Evolutionary conservation across 2,329 filamentous ascomycete species (phyloP), one percentile per base, ranked within the genome.

Genomic region (Fusarium incarnatum): DNA sequence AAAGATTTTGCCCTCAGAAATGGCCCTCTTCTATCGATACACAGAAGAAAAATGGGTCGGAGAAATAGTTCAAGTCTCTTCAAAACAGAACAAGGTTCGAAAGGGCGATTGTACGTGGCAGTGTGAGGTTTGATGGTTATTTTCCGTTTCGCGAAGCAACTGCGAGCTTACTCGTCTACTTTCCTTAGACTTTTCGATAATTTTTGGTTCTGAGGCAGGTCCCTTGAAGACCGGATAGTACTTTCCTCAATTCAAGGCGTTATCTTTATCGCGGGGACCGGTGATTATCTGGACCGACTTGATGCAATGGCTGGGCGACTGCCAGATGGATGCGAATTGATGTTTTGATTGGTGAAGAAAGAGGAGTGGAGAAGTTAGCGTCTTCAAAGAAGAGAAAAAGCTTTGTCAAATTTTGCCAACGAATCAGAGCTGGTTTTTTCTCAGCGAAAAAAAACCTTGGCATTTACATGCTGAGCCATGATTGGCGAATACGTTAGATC

Each of bases 1-100:
- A 80, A 78, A 81, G 81, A 81, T 78, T 81, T 81, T 82, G 81
- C 61, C 61, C 61, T 64, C 37, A 32, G 48, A 64, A 45, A 34
- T 34, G 60, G 61, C 61, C 61, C 61, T 64, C 40, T 50, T 61
- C 22, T 63, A 62, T 70, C 73, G 80, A 82, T 82, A 81, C 80
- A 82, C 80, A 82, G 81, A 52, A 61, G 66, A 70, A 79, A 75
- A 73, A 30, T 56, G 66, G 56, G 49, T 57, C 47, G 58, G 32
- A 50, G 64, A 74, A 76, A 75, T 73, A 65, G 58, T 28, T 68
- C 57, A 71, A 52, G 54, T 54, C 40, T 45, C 49, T 37, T 56
- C 34, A 71, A 73, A 63, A 73, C 60, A 59, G 50, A 46, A 30
- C 25, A 41, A 46, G 32, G 22, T 28, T 47, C n/a, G 18, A 37